phyloP scores from a whole-genome alignment of 2,329 filamentous ascomycete species.

The Fusarium foetens region DNA sequence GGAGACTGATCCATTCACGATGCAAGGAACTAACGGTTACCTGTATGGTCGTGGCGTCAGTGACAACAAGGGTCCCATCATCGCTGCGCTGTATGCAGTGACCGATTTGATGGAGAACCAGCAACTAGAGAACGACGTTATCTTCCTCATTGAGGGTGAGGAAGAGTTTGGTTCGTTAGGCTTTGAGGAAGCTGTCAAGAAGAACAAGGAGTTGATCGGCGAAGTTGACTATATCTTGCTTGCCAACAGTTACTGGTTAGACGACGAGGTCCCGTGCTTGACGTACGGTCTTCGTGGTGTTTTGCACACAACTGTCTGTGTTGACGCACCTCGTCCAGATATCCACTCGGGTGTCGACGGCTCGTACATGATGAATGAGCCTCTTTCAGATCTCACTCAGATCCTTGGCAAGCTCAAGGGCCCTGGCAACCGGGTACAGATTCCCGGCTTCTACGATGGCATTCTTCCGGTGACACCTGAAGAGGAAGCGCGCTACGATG shows the following conservation, averaged over 20 bases:
- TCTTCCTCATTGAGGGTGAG: conserved; percentile 96
- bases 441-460: conserved; percentile 89
- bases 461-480: conserved; percentile 79
- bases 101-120: conserved; percentile 90
- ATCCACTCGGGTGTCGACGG: conserved; percentile 97
- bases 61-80: conserved; percentile 96
- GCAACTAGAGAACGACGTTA: conserved; percentile 83
- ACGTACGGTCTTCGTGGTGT: conserved; percentile 95
- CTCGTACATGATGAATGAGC: conserved; percentile 88
- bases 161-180: conserved; percentile 94
- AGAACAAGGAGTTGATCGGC: conserved; percentile 86
- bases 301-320: conserved; percentile 88
- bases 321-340: conserved; percentile 87
- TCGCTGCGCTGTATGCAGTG: conserved; percentile 93
- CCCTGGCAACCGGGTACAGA: conserved; percentile 79
- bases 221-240: conserved; percentile 93
- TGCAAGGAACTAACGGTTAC: conserved; percentile 90
- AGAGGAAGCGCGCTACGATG: conserved; percentile 83
- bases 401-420: conserved; percentile 86
- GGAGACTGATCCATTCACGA: conserved; percentile 87
- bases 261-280: conserved; percentile 93
- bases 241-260: conserved; percentile 98
- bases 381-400: conserved; percentile 88
- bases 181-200: conserved; percentile 83
- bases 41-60: conserved; percentile 96